phyloP scores from a whole-genome alignment of 2,329 filamentous ascomycete species.

The Aaosphaeria pasadenensis region DNA sequence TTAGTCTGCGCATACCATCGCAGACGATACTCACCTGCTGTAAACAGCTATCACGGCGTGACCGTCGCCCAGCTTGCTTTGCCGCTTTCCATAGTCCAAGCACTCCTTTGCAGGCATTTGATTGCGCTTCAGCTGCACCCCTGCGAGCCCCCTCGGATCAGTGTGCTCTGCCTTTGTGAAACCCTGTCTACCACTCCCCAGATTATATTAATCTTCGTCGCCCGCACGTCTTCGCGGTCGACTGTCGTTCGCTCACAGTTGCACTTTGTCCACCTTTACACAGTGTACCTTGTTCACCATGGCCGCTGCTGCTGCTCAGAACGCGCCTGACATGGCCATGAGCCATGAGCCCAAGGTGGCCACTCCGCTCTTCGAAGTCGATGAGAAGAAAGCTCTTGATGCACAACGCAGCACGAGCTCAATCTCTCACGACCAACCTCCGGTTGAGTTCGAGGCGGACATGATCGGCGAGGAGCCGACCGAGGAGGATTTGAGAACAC shows the following conservation, averaged over 20 bases:
- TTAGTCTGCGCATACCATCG: slow-evolving; percentile 25
- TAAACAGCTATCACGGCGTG: slow-evolving; percentile 17
- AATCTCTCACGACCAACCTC: slow-evolving; percentile 7
- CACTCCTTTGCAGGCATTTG: too few species aligned
- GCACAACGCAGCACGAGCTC: slow-evolving; percentile 15
- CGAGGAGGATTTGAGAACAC: slow-evolving; percentile 59
- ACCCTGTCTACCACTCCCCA: too few species aligned
- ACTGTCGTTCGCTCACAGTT: slow-evolving; percentile 1
- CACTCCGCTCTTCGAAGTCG: slow-evolving; percentile 28
- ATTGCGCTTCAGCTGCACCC: too few species aligned
- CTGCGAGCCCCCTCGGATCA: too few species aligned
- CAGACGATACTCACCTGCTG: slow-evolving; percentile 24
- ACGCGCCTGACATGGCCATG: slow-evolving; percentile 33
- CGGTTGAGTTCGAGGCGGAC: slow-evolving; percentile 32
- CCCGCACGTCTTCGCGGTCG: background rate
- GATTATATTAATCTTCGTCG: background rate
- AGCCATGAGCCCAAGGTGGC: slow-evolving; percentile 32
- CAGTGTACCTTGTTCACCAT: slow-evolving; percentile 15
- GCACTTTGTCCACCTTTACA: slow-evolving; percentile 1
- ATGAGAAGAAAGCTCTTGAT: slow-evolving; percentile 28
- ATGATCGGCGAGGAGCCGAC: slow-evolving; percentile 48
- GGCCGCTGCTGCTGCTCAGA: slow-evolving; percentile 28
- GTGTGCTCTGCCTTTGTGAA: too few species aligned
- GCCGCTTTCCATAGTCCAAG: too few species aligned
- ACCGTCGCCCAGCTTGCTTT: background rate